Base-by-base conservation (phyloP, 2,329 filamentous ascomycete genomes). In the Alternaria solani region DNA sequence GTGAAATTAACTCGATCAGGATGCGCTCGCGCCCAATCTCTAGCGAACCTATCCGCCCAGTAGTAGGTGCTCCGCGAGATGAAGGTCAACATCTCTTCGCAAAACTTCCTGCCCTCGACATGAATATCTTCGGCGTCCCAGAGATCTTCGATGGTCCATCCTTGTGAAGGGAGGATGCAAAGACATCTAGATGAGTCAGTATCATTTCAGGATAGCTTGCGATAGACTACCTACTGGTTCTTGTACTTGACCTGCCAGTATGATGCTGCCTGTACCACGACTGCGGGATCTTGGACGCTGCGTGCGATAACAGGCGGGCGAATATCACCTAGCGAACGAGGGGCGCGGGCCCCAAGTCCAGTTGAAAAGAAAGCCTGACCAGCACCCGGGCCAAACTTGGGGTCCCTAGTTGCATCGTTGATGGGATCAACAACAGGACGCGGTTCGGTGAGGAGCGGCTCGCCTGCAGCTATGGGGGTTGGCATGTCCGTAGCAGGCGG, bases 101-200 rank as follows among this genome's bases (percentile, higher is more conserved):
- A 73, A 44, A 75, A 76, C 1, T 39, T n/a, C 11, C 64, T 58
- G 2, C 64, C 62, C n/a, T 78, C 71, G 8, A 74, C n/a, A 34
- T 75, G 68, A 23, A 79, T 72, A 38, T 79, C 76, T 57, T 62
- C 44, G 8, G 61, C 59, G 46, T 79, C 76, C 72, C 75, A 79
- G 8, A 78, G 66, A 52, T 79, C 76, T 30, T 65, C 32, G 9
- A 78, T 71, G 7, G 48, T 57, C 67, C 68, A 76, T 7, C 63
- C 64, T 41, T 62, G 52, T 7, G 60, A 49, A 5, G 74, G 72
- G 38, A 76, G 74, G 51, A 78, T 71, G 49, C 66, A 65, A 28
- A 66, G 58, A 48, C 69, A 76, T 20, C 51, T 58, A 34, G 2
- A 34, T 5, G 8, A 34, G 49, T 58, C 18, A 58, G 42, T 18